Evolutionary conservation across 768 basidiomycete species (phyloP).

Genomic region (Termitomyces sp.): DNA sequence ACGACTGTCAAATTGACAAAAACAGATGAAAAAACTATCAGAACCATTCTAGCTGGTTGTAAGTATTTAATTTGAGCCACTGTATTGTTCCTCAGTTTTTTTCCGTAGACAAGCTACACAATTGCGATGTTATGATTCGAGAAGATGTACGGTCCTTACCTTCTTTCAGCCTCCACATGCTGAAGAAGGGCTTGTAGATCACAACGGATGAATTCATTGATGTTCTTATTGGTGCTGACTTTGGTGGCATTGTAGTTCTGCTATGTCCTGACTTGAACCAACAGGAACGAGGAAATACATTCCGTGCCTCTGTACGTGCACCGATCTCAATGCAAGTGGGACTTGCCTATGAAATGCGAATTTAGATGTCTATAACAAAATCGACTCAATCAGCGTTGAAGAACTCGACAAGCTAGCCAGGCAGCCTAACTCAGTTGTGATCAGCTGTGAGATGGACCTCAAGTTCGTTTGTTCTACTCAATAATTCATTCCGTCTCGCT

Average conservation of each 20-base stretch:
- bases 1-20: slow-evolving; percentile 90
- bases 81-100: neutral
- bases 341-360: neutral
- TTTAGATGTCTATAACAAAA: slow-evolving; percentile 93
- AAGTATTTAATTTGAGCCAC: slow-evolving; percentile 20
- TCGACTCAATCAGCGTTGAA: slow-evolving; percentile 84
- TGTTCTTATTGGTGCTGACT: slow-evolving; percentile 77
- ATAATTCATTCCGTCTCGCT: neutral
- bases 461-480: slow-evolving; percentile 49
- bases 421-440: slow-evolving; percentile 84
- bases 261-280: neutral
- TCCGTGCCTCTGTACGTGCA: slow-evolving; percentile 76
- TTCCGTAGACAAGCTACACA: slow-evolving; percentile 77
- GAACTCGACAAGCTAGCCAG: slow-evolving; percentile 80
- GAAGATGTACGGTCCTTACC: slow-evolving; percentile 66
- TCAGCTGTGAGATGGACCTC: slow-evolving; percentile 92
- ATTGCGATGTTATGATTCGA: slow-evolving; percentile 97
- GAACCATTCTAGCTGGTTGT: slow-evolving; percentile 90
- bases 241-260: neutral
- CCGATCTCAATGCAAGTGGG: neutral
- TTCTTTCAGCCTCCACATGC: neutral
- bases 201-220: slow-evolving; percentile 97
- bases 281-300: slow-evolving; percentile 91
- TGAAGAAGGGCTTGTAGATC: slow-evolving; percentile 48
- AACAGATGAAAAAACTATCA: slow-evolving; percentile 93